Base-by-base conservation (phyloP, 2,329 filamentous ascomycete species). In the Hirsutella minnesotensis region DNA sequence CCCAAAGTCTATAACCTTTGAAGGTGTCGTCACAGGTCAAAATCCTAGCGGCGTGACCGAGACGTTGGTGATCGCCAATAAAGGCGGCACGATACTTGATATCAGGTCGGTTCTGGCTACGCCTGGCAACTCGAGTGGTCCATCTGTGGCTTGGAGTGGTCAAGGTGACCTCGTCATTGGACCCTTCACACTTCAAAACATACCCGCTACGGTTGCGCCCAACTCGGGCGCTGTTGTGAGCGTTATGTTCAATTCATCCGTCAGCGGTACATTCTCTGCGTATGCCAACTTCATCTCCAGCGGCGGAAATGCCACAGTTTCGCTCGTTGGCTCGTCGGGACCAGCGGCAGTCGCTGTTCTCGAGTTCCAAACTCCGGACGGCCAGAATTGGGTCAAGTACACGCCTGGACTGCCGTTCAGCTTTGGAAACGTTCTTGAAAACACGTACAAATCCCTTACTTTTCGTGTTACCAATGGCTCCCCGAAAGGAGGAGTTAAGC, bases 351-450 rank as follows among this genome's bases (percentile, higher is more conserved):
- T 58, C 0, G 72, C 71, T 0, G 52, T 73, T 1, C 54, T 79
- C 4, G 69, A 78, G 50, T 79, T 78, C 53, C 69, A 79, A 51
- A 70, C 62, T 0, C 52, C 61, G 0, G 71, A 77, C 50, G 72
- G 67, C 3, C 56, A 52, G 3, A 63, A 62, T 0, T 79, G 75
- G 75, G 61, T 72, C 3, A 49, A 59, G 3, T 77, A 72, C 42
- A 50, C 60, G 5, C 45, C 59, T 3, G 61, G 3, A 57, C 53
- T 7, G 62, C 67, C 2, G n/a, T 78, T 79, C 44, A 68, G 59
- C 0, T 78, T 79, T 46, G 75, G 73, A 13, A 69, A 71, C 33
- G 73, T 79, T 3, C 68, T 65, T 0, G 66, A 77, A 51, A 73
- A 73, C 31, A 66, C 60, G 0, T 68, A 67, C 0, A 61, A 58